phyloP scores from a whole-genome alignment of 176 grass and related monocot species.

The Puccinellia tenuiflora region DNA sequence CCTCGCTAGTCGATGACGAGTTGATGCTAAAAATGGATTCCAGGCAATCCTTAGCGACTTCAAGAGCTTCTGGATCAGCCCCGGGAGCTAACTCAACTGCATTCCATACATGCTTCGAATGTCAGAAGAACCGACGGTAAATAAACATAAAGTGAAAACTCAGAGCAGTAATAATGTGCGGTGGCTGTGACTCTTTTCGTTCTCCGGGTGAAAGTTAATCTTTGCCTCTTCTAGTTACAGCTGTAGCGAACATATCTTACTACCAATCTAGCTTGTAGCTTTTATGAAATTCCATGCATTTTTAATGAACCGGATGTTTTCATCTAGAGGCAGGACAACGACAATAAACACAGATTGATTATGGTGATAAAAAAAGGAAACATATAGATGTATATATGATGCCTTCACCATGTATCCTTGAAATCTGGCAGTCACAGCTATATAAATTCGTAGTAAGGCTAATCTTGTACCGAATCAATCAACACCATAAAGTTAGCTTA shows the following conservation, averaged over 20 bases:
- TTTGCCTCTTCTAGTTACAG: not conserved
- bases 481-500: not conserved
- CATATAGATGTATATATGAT: not conserved
- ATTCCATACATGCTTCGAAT: slow-evolving; percentile 8
- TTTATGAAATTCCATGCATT: not conserved
- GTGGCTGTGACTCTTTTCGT: not conserved
- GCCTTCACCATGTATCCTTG: not conserved
- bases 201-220: not conserved
- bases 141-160: not conserved
- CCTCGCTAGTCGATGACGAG: slow-evolving; percentile 30
- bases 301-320: not conserved
- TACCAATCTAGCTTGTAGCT: not conserved
- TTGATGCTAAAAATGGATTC: slow-evolving; percentile 43
- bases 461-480: not conserved
- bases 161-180: not conserved
- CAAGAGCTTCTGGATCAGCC: slow-evolving; percentile 58
- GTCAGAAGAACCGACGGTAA: not conserved
- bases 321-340: not conserved
- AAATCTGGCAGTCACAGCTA: not conserved
- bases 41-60: slow-evolving; percentile 62
- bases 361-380: not conserved
- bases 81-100: slow-evolving; percentile 58
- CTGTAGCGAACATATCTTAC: not conserved
- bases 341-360: not conserved
- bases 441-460: not conserved